Conservation (phyloP, 805 yeast species). For the Starmerella gropengiesseri region DNA sequence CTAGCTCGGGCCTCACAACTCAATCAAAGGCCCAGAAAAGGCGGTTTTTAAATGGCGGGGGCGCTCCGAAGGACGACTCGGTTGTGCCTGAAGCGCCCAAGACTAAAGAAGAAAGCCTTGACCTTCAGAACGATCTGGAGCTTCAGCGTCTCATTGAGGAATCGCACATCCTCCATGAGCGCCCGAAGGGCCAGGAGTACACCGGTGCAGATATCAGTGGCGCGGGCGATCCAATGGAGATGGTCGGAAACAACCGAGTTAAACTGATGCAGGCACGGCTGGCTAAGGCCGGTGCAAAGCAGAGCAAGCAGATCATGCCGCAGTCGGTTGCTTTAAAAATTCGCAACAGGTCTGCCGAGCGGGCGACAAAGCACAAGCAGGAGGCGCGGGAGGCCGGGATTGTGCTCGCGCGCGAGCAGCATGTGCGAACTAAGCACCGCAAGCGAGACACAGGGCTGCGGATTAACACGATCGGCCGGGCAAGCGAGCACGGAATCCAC, state of each 20-base stretch:
- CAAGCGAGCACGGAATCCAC: slow-evolving; percentile 23
- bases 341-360: slow-evolving; percentile 44
- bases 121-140: slow-evolving; percentile 55
- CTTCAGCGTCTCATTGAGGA: slow-evolving; percentile 56
- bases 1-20: slow-evolving; percentile 5
- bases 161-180: slow-evolving; percentile 46
- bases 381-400: slow-evolving; percentile 89
- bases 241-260: slow-evolving; percentile 32
- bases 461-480: slow-evolving; percentile 33
- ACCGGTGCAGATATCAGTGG: slow-evolving; percentile 30
- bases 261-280: slow-evolving; percentile 31
- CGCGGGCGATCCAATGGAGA: slow-evolving; percentile 28
- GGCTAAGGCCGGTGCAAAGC: slow-evolving; percentile 28
- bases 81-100: slow-evolving; percentile 8
- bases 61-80: slow-evolving; percentile 27
- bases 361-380: slow-evolving; percentile 44
- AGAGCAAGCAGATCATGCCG: slow-evolving; percentile 65
- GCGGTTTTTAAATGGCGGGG: slow-evolving; percentile 23
- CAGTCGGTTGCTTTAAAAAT: slow-evolving; percentile 82
- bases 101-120: slow-evolving; percentile 34
- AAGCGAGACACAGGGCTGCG: slow-evolving; percentile 67
- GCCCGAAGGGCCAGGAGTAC: slow-evolving; percentile 21
- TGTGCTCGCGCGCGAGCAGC: slow-evolving; percentile 50
- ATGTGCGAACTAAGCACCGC: slow-evolving; percentile 35
- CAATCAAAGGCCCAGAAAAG: slow-evolving; percentile 23